These are phyloP conservation scores for Pichia sorboxylosa DNA, from an alignment of 1,139 yeast species.

Conservation along the genomic window DNA sequence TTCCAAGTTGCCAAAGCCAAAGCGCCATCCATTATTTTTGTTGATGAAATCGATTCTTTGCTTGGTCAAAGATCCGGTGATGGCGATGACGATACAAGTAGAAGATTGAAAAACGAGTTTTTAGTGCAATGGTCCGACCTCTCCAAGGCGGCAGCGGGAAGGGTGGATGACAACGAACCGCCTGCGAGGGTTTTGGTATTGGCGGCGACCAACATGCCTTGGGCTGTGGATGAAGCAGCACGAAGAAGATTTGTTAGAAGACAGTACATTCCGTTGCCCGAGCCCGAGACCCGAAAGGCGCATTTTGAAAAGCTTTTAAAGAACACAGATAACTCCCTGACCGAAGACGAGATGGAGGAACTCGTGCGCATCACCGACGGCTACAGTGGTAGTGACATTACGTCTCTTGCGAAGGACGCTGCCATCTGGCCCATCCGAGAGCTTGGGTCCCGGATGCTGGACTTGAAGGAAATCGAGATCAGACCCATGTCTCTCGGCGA, in stretches of 20 bases:
- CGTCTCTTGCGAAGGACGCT: conserved; percentile 93
- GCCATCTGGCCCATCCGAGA: conserved; percentile 97
- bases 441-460: conserved; percentile 75
- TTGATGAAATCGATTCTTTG: conserved; percentile 91
- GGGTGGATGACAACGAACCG: conserved; percentile 47
- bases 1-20: conserved; percentile 75
- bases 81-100: conserved; percentile 85
- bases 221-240: conserved; percentile 99
- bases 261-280: conserved; percentile 93
- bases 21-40: conserved; percentile 89
- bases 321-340: conserved; percentile 64
- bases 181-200: conserved; percentile 68
- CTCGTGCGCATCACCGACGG: conserved; percentile 41
- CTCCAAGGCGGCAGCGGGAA: conserved; percentile 80
- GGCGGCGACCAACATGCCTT: conserved; percentile 94
- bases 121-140: conserved; percentile 92
- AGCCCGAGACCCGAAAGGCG: conserved; percentile 62
- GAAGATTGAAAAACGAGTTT: conserved; percentile 89
- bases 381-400: conserved; percentile 86
- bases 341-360: conserved; percentile 48
- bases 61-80: conserved; percentile 69
- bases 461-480: conserved; percentile 78
- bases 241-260: conserved; percentile 86
- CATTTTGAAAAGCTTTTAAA: conserved; percentile 63
- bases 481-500: conserved; percentile 70